Conservation (phyloP, 2,329 filamentous ascomycete species). For the Fusarium sacchari region DNA sequence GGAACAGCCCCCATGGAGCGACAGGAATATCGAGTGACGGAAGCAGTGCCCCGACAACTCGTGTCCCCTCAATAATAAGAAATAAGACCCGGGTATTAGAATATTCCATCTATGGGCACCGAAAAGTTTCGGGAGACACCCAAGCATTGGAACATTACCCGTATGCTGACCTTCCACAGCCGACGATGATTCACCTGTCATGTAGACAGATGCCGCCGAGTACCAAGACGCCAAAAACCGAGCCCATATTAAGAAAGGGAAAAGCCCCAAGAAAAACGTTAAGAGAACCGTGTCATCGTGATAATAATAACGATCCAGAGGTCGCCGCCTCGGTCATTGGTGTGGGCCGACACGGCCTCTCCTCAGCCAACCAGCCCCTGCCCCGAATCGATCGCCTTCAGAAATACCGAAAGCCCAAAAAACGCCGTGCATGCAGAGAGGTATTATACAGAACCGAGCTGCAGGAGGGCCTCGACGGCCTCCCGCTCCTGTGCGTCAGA, state of each 20-base stretch:
- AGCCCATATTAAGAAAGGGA: conserved; percentile 29
- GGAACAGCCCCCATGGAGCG: conserved; percentile 34
- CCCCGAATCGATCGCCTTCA: conserved; percentile 40
- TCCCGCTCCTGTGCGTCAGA: conserved; percentile 81
- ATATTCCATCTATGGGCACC: conserved; percentile 1
- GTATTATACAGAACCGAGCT: conserved; percentile 81
- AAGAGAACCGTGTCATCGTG: conserved; percentile 49
- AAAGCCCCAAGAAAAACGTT: conserved; percentile 18
- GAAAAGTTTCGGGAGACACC: conserved; percentile 6
- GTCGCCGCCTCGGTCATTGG: conserved; percentile 47
- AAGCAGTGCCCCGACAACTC: conserved; percentile 16
- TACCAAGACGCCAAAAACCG: conserved; percentile 41
- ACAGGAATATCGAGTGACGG: conserved; percentile 30
- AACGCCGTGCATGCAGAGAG: conserved; percentile 66
- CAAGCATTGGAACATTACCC: conserved; percentile 3
- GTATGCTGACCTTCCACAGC: conserved; percentile 24
- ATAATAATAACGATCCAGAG: conserved; percentile 44
- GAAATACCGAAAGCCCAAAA: conserved; percentile 39
- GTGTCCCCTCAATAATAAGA: conserved; percentile 30
- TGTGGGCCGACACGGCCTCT: conserved; percentile 46
- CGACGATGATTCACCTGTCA: conserved; percentile 24
- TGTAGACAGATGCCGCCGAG: conserved; percentile 25
- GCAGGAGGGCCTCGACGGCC: conserved; percentile 82
- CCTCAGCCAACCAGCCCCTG: conserved; percentile 47
- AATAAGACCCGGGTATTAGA: conserved; percentile 26